Evolutionary conservation across 192 early-diverging fungal species (phyloP).

Genomic region (Polychytrium aggregatum): DNA sequence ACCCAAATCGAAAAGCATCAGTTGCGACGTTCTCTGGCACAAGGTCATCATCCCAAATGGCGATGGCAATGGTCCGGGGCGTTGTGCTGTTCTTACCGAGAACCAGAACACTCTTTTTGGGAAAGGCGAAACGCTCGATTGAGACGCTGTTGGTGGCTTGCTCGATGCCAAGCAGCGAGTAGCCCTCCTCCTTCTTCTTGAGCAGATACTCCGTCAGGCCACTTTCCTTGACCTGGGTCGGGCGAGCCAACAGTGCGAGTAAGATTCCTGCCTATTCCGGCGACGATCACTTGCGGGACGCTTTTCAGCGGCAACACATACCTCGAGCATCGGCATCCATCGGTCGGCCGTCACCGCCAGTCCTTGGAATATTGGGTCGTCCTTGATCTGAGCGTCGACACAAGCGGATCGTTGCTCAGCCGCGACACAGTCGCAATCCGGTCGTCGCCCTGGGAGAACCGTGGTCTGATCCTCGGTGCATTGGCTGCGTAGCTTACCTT

Average conservation of each 20-base stretch:
- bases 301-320: no score
- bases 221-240: conserved; percentile 14
- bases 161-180: conserved; percentile 42
- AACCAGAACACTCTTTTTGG: conserved; percentile 35
- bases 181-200: conserved; percentile 37
- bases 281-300: conserved; percentile 17
- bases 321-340: conserved; percentile 55
- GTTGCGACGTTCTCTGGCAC: not conserved
- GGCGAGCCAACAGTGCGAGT: not conserved
- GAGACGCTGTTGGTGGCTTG: conserved; percentile 44
- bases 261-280: not conserved
- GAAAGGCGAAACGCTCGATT: conserved; percentile 40
- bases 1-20: not conserved
- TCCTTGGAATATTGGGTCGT: conserved; percentile 34
- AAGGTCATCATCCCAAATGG: not conserved
- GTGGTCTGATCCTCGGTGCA: no score
- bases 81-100: no score
- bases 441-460: no score
- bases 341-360: conserved; percentile 45
- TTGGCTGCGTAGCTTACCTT: conserved; percentile 19
- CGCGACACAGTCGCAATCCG: no score
- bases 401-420: no score
- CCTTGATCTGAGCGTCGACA: conserved; percentile 23
- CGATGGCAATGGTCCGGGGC: no score
- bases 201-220: conserved; percentile 28